phyloP scores from a whole-genome alignment of 2,329 filamentous ascomycete genomes.

The Albifimbria verrucaria region DNA sequence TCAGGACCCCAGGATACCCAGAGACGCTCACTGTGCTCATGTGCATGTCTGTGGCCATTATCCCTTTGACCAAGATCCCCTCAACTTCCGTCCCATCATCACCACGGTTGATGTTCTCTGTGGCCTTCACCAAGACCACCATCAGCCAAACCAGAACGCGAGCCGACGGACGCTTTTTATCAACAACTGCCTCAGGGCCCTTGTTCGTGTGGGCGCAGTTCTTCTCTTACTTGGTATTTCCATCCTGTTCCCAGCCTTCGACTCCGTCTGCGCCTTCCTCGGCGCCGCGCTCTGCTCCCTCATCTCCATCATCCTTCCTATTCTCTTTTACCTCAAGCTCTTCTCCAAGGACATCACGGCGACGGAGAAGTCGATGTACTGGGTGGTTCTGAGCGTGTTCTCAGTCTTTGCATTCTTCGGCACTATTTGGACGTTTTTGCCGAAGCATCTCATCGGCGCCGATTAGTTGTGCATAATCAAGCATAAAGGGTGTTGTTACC shows the following conservation, averaged over 20 bases:
- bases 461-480: conserved; percentile 19
- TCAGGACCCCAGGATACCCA: conserved; percentile 72
- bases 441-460: conserved; percentile 67
- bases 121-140: conserved; percentile 58
- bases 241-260: conserved; percentile 69
- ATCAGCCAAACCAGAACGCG: conserved; percentile 25
- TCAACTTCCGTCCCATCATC: conserved; percentile 85
- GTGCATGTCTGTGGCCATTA: conserved; percentile 84
- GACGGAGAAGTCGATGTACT: conserved; percentile 64
- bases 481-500: not conserved
- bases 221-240: conserved; percentile 74
- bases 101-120: conserved; percentile 78
- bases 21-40: conserved; percentile 70
- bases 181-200: conserved; percentile 44
- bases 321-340: conserved; percentile 86
- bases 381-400: conserved; percentile 66
- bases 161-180: conserved; percentile 37
- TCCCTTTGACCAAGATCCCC: conserved; percentile 94
- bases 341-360: conserved; percentile 69
- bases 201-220: conserved; percentile 65
- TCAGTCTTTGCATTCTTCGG: conserved; percentile 68
- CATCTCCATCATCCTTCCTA: conserved; percentile 86
- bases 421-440: conserved; percentile 85
- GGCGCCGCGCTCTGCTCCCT: conserved; percentile 89
- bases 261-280: conserved; percentile 87